Base-by-base conservation (phyloP, 441 rosid species). In the Adansonia grandidieri region DNA sequence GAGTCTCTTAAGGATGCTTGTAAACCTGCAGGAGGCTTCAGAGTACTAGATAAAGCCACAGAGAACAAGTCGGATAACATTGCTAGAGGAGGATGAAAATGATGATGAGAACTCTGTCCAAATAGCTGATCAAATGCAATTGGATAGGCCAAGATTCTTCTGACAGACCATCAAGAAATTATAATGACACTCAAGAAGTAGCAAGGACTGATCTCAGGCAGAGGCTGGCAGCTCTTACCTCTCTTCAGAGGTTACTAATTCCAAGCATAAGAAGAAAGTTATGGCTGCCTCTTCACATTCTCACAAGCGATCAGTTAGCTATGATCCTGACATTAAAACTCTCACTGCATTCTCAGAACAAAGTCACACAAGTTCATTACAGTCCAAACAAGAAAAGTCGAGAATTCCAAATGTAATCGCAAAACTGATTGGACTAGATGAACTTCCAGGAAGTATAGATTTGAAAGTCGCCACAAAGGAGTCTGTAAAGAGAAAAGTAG, bases 391-490 rank as follows among this genome's bases (percentile, higher is more conserved):
- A 14, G 95, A 86, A 19, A 96, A 89, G 69, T 91, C 82, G 47
- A 91, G 97, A 83, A 91, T 94, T 65, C 91, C 98, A 28, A 94
- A 84, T 85, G 93, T 94, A 58, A 89, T 94, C 57, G 97, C 97
- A 9, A 93, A 93, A 90, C 77, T 93, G 71, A 96, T 93, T 96
- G 98, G 99, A 58, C 69, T 92, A 17, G 93, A 92, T 44, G 96
- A 90, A 75, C 85, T 89, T 82, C 95, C 92, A 22, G 83, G 83
- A 80, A 88, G 84, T 77, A 82, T 62, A 58, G 88, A 87, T 68
- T 54, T 85, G 20, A 85, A 85, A 63, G 14, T 74, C 74, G 47
- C 37, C 66, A 63, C 10, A 58, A 86, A 80, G 76, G 86, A 76
- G 64, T 62, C 84, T 11, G 76, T 65, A 75, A 89, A 81, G 84